These are phyloP conservation scores for Cucumis melo DNA, from an alignment of 306 rosid genomes.

Conservation along the genomic window DNA sequence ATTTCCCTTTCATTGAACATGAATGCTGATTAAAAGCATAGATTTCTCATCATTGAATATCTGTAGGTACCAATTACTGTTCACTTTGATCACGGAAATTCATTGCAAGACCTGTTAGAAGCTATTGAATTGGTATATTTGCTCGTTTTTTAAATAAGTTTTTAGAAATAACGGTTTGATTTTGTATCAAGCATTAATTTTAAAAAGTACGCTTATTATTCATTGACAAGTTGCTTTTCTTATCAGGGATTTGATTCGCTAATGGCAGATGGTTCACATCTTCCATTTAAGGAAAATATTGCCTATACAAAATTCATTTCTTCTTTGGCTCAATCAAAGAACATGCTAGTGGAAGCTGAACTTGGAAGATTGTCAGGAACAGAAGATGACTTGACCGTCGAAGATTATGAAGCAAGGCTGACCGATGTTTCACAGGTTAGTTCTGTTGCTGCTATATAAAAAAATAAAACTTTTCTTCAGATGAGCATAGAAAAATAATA, in stretches of 20 bases:
- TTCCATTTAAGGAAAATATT: slow-evolving; percentile 62
- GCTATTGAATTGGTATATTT: slow-evolving; percentile 70
- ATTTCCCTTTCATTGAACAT: not conserved
- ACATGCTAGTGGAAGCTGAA: slow-evolving; percentile 87
- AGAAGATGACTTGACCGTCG: slow-evolving; percentile 85
- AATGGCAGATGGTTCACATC: slow-evolving; percentile 94
- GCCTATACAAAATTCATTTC: slow-evolving; percentile 65
- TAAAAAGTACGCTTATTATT: slow-evolving; percentile 8
- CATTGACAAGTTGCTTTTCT: slow-evolving; percentile 5
- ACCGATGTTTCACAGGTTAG: slow-evolving; percentile 68
- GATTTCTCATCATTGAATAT: slow-evolving; percentile 9
- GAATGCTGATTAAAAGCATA: not conserved
- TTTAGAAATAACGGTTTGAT: slow-evolving; percentile 4
- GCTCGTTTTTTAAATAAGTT: not conserved
- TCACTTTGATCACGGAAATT: slow-evolving; percentile 95
- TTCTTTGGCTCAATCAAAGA: slow-evolving; percentile 57
- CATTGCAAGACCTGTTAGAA: slow-evolving; percentile 66
- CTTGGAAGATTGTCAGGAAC: slow-evolving; percentile 92
- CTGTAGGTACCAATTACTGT: slow-evolving; percentile 78
- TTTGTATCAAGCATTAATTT: not conserved
- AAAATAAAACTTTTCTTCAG: not conserved
- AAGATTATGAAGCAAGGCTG: slow-evolving; percentile 82
- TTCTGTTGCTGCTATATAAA: not conserved
- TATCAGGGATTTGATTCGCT: slow-evolving; percentile 77
- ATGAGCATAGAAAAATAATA: slow-evolving; percentile 1